Base-by-base conservation (phyloP, 176 grass and related monocot genomes). In the Pontederia paniculata region DNA sequence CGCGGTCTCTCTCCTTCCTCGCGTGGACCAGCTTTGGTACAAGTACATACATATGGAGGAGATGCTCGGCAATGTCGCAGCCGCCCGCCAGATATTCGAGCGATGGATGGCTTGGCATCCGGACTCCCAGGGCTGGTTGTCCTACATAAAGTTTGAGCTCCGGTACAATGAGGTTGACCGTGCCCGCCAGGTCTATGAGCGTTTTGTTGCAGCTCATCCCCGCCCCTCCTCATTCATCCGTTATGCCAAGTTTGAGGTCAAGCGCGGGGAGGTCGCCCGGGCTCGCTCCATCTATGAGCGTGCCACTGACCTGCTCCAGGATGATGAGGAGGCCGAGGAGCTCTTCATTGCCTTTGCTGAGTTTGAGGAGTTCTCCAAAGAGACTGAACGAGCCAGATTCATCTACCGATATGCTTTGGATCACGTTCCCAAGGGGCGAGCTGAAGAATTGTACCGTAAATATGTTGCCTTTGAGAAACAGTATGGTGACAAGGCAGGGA, bases 21-120 rank as follows among this genome's bases (percentile, higher is more conserved):
- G 85, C 19, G 82, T 89, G 16, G 85, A 96, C 48, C 90, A 96
- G 74, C 85, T 96, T 2, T 96, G 85, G 90, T 78, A 76, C 77
- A 96, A 96, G 72, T 89, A 89, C 57, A 81, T 89, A 16, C 90
- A 89, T 52, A 89, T 96, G 85, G 90, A 96, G 73, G 85, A 96
- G 82, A 62, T 83, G 54, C 57, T 96, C 4, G 74, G 79, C 0
- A 76, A 84, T 1, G 82, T 87, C 0, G 70, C 85, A 9, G 78
- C 72, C 16, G 90, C 90, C 4, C 81, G 90, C 13, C 82, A 89
- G 79, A 79, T 89, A 10, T 96, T 89, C 10, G 90, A 96, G 71
- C 74, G 85, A 13, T 96, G 90, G 85, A 96, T 96, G 90, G 58
- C 71, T 0, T 96, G 90, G 90, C 79, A 65, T 2, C 90, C 85